Evolutionary conservation across 371 early-diverging fungal genomes (phyloP), one percentile per base, ranked within the genome.

Genomic region (Mucor plumbeus): DNA sequence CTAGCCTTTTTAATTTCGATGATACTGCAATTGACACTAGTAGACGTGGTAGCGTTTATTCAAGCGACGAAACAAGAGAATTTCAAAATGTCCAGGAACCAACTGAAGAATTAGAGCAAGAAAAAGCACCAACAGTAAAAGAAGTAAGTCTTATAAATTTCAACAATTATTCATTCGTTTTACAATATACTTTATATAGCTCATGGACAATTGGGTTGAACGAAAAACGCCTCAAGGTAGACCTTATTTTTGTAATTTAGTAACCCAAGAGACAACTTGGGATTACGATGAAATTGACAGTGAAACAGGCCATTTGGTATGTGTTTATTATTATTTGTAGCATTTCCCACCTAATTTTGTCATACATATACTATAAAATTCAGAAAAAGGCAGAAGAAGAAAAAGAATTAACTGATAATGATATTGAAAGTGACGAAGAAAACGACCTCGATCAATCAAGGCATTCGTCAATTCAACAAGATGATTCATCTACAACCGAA

Each of bases 231-330:
- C 89, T 41, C 86, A 90, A 65, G 93, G 93, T 15, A 79, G 87
- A 44, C 73, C 82, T 1, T 95, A 94, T 72, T 94, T 83, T 69
- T 92, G 86, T 71, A 94, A 95, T 76, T 81, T 89, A 44, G 77
- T 90, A 11, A 92, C 93, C 9, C 90, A 93, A 64, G 87, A 89
- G 63, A 92, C 93, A 8, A 89, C 87, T 10, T 95, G 92, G 90
- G 79, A 80, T 57, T 65, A 61, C 54, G 65, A 73, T 31, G 80
- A 82, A 39, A 74, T 82, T 6, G 77, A 82, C 43, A 68, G 62
- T 34, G 57, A 54, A 9, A 78, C 78, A 1, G 83, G 83, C 11
- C 71, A 59, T 21, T 50, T 73, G 66, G 70, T 73, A 73, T 55
- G 17, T 48, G 26, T 11, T 38, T 8, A 47, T 35, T 9, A 6